Conservation (phyloP, 768 basidiomycete genomes). For the Tephrocybe sp. region DNA sequence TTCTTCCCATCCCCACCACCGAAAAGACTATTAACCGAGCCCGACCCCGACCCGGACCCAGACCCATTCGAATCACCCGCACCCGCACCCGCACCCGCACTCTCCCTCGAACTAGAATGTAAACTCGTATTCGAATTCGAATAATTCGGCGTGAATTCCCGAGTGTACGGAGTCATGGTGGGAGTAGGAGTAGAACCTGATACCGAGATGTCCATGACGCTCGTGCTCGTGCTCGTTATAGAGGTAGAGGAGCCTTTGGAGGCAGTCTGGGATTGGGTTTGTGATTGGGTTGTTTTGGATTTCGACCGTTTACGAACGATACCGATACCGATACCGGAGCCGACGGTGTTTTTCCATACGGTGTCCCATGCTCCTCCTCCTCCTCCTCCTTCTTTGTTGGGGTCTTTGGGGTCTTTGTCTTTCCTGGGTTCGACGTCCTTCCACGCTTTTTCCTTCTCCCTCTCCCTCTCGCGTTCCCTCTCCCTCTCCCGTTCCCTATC, state of each 20-base stretch:
- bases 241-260: neutral
- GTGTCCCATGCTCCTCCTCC: slow-evolving; percentile 9
- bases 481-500: too few relatives aligned
- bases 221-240: neutral
- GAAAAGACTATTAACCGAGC: too few relatives aligned
- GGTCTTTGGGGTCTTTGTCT: slow-evolving; percentile 2
- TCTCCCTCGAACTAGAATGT: too few relatives aligned
- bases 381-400: slow-evolving; percentile 5
- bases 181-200: neutral
- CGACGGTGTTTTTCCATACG: neutral
- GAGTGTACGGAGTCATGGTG: neutral
- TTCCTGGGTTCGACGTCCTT: neutral
- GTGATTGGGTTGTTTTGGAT: neutral
- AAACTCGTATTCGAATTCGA: neutral
- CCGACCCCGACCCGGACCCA: too few relatives aligned
- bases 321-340: neutral
- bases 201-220: slow-evolving; percentile 19
- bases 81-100: too few relatives aligned
- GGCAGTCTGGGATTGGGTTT: too few relatives aligned
- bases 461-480: neutral
- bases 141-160: neutral
- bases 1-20: too few relatives aligned
- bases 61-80: too few relatives aligned
- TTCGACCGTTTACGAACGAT: slow-evolving; percentile 3
- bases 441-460: neutral